Evolutionary conservation across 306 rosid genomes (phyloP).

Genomic region (Trifolium fragiferum): DNA sequence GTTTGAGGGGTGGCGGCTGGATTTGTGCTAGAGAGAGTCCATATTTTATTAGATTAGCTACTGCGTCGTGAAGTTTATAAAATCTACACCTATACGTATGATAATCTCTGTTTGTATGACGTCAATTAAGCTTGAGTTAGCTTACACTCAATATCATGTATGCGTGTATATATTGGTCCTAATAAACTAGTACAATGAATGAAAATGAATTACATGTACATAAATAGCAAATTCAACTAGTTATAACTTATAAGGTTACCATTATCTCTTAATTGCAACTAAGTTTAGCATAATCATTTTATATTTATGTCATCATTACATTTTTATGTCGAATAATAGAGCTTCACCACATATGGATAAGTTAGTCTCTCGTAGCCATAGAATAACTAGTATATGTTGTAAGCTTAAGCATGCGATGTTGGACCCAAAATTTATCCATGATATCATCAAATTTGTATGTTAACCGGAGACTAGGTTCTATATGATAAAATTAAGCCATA

Average conservation of each 20-base stretch:
- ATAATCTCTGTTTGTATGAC: conserved; percentile 48
- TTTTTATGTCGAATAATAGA: conserved; percentile 23
- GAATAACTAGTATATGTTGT: conserved; percentile 14
- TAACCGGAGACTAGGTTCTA: too few relatives aligned
- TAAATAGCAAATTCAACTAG: conserved; percentile 35
- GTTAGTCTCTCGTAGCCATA: conserved; percentile 11
- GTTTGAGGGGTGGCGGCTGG: too few relatives aligned
- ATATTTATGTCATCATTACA: conserved; percentile 19
- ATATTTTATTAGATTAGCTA: too few relatives aligned
- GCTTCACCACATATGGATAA: conserved; percentile 17
- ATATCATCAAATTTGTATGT: conserved; percentile 2
- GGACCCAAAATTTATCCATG: neutral
- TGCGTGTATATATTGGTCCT: conserved; percentile 16
- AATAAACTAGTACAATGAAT: neutral
- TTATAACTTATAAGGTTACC: conserved; percentile 34
- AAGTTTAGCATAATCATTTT: conserved; percentile 30
- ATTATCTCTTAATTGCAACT: conserved; percentile 38
- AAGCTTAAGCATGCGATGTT: conserved; percentile 16
- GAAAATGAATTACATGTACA: conserved; percentile 7
- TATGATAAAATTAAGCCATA: too few relatives aligned
- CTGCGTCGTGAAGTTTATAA: too few relatives aligned
- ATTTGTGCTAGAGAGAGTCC: too few relatives aligned
- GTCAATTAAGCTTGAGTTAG: conserved; percentile 12
- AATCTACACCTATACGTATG: neutral
- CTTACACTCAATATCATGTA: conserved; percentile 25